A percentile compares a stretch with the other conserved stretches of the same genome.
phyloP scores from a whole-genome alignment of 148 eudicot species.

The Camellia lanceoleosa region DNA sequence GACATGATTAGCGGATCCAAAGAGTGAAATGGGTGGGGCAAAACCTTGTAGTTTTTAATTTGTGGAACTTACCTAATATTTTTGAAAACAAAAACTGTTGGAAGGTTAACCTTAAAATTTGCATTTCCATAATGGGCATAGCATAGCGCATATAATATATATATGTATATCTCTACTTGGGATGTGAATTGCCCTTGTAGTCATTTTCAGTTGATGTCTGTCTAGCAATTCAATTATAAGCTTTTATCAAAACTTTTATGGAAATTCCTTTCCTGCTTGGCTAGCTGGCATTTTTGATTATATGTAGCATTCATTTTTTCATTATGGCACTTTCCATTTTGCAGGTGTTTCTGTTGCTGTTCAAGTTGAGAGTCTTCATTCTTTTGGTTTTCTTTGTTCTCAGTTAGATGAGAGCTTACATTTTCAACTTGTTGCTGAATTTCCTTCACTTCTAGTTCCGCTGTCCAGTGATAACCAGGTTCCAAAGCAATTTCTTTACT shows the following conservation, averaged over 20 bases:
- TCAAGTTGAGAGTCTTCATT: slow-evolving; percentile 70
- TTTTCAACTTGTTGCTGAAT: slow-evolving; percentile 54
- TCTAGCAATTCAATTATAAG: neutral
- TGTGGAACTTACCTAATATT: neutral
- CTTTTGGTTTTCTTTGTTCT: slow-evolving; percentile 52
- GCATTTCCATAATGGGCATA: neutral
- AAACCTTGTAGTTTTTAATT: neutral
- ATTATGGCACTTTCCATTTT: neutral
- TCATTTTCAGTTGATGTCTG: neutral
- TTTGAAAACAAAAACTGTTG: neutral
- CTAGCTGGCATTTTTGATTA: neutral
- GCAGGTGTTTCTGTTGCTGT: slow-evolving; percentile 61
- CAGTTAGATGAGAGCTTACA: slow-evolving; percentile 48
- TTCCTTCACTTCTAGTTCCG: slow-evolving; percentile 72
- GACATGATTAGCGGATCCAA: neutral
- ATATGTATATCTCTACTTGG: neutral
- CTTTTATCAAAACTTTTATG: neutral
- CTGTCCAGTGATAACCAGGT: slow-evolving; percentile 68
- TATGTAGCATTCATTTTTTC: neutral
- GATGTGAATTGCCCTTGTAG: neutral
- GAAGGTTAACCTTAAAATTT: neutral
- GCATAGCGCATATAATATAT: no score
- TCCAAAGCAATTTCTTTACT: slow-evolving; percentile 6
- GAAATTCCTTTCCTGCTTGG: neutral
- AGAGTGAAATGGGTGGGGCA: neutral